Evolutionary conservation across 2,329 filamentous ascomycete species (phyloP).

Genomic region (Fusarium sp.): DNA sequence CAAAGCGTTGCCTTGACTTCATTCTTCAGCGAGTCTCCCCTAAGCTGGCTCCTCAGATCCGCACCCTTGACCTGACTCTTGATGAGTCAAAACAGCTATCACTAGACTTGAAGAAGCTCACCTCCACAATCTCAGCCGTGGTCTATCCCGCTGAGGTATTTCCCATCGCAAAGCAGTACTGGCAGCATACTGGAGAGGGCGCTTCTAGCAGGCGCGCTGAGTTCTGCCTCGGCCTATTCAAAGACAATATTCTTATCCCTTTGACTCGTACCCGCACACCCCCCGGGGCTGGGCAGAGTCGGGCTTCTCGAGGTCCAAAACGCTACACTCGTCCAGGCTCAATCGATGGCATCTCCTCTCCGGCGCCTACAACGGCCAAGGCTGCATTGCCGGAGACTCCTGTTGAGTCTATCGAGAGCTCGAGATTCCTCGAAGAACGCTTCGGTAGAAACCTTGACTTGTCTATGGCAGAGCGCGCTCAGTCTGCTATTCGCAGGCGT

Average conservation of each 20-base stretch:
- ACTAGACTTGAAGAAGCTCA: constrained; percentile 65
- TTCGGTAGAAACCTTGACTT: constrained; percentile 92
- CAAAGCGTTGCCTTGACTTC: constrained; percentile 81
- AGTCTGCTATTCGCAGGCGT: constrained; percentile 84
- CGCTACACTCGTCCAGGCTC: constrained; percentile 77
- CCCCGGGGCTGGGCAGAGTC: constrained; percentile 41
- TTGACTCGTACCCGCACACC: constrained; percentile 47
- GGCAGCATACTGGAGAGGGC: constrained; percentile 96
- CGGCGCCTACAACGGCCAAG: constrained; percentile 29
- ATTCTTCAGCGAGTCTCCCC: constrained; percentile 71
- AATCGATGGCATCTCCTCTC: constrained; percentile 44
- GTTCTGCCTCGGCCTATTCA: constrained; percentile 83
- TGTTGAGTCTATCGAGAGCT: constrained; percentile 72
- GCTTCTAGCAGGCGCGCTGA: constrained; percentile 92
- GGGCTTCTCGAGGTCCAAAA: constrained; percentile 76
- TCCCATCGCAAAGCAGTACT: constrained; percentile 88
- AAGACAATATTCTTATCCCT: constrained; percentile 71
- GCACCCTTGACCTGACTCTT: constrained; percentile 73
- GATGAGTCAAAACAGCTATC: constrained; percentile 66
- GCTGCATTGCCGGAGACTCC: constrained; percentile 38
- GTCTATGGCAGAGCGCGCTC: constrained; percentile 83
- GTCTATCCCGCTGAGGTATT: constrained; percentile 77
- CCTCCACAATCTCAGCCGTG: constrained; percentile 75
- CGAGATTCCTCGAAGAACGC: constrained; percentile 89
- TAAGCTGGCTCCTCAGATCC: constrained; percentile 62